A percentile compares a stretch with the other conserved stretches of the same genome.
Conservation (phyloP, 129 eudicot genomes). For the Lactuca saligna region DNA sequence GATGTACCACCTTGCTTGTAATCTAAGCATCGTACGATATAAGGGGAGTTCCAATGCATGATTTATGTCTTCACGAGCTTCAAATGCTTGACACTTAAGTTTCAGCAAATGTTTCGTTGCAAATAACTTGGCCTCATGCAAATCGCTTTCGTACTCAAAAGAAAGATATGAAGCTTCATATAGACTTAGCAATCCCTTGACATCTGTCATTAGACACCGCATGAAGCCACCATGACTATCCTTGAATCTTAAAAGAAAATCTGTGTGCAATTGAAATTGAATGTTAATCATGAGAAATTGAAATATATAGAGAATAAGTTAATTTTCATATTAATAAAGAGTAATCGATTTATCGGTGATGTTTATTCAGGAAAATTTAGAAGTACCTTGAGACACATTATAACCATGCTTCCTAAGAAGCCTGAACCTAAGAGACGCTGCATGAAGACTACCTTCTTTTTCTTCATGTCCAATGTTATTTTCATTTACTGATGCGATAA, state of each 20-base stretch:
- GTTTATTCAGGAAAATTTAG: neutral
- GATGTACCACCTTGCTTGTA: conserved; percentile 31
- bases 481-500: neutral
- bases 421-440: no score
- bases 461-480: no score
- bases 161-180: conserved; percentile 42
- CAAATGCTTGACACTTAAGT: neutral
- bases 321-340: no score
- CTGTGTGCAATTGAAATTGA: conserved; percentile 10
- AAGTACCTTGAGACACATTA: no score
- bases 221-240: conserved; percentile 22
- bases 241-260: conserved; percentile 32
- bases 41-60: conserved; percentile 32
- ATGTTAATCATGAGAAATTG: conserved; percentile 22
- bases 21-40: neutral
- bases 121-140: conserved; percentile 33
- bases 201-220: conserved; percentile 13
- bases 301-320: neutral
- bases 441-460: no score
- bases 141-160: conserved; percentile 24
- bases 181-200: conserved; percentile 21
- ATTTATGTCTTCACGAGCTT: neutral
- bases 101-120: conserved; percentile 7
- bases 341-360: neutral
- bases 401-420: no score